Evolutionary conservation across 2,329 filamentous ascomycete species (phyloP).

Genomic region (Cladosporium austrohemisphaericum): DNA sequence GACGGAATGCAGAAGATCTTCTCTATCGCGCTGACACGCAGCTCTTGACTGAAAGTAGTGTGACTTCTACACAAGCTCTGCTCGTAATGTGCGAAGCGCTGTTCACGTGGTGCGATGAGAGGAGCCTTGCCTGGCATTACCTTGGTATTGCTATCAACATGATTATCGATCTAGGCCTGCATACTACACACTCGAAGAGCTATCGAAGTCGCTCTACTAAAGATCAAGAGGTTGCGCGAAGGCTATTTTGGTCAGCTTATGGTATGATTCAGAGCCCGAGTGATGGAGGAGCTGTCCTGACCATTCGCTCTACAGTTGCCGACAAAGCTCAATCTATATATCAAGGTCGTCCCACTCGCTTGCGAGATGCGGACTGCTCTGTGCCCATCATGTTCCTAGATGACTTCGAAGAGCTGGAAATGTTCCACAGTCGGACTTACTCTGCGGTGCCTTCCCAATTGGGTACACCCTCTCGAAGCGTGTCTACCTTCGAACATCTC

Average conservation of each 20-base stretch:
- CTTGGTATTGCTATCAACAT: slow-evolving; percentile 55
- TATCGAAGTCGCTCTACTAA: background rate
- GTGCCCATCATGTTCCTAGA: slow-evolving; percentile 50
- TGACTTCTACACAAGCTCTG: slow-evolving; percentile 54
- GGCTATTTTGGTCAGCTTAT: background rate
- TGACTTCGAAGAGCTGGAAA: slow-evolving; percentile 39
- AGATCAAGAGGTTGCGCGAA: background rate
- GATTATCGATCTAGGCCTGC: slow-evolving; percentile 49
- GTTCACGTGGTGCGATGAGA: slow-evolving; percentile 49
- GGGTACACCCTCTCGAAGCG: background rate
- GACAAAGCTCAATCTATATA: slow-evolving; percentile 6
- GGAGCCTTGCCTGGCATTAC: slow-evolving; percentile 56
- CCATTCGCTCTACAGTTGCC: background rate
- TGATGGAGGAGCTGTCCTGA: background rate
- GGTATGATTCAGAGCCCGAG: background rate
- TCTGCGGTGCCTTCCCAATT: background rate
- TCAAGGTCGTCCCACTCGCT: background rate
- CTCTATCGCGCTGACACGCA: background rate
- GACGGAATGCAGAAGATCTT: background rate
- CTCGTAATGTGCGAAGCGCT: slow-evolving; percentile 51
- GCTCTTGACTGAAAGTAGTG: slow-evolving; percentile 48
- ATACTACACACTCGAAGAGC: background rate
- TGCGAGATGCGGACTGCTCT: slow-evolving; percentile 43
- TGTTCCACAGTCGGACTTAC: background rate
- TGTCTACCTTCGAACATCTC: background rate